Base-by-base conservation (phyloP, 2,329 filamentous ascomycete genomes). In the Trichoderma sp. region DNA sequence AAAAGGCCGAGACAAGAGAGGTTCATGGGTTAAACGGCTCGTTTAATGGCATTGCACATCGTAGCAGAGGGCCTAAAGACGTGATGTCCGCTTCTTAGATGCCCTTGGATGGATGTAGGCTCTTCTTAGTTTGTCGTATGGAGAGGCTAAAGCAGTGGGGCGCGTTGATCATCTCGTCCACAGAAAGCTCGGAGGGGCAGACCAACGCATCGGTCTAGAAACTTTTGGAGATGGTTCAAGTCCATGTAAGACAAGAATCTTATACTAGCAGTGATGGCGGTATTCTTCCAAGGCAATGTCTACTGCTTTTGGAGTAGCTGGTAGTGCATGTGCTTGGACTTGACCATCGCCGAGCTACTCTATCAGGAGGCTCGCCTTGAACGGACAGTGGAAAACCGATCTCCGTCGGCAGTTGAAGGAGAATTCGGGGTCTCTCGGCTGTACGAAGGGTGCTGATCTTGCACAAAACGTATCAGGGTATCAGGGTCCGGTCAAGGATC, bases 81-180 rank as follows among this genome's bases (percentile, higher is more conserved):
- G 37, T 61, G 26, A 61, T 61, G 43, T 30, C 37, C 32, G 7
- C 39, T 43, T 59, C 34, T 11, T 18, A 21, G 14, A 34, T 61
- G 43, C 39, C 43, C 6, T 30, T 21, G 11, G 49, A 54, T 21
- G 60, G 37, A 64, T 24, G 60, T 66, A 32, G 54, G 39, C 54
- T 66, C 64, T 37, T 18, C 54, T 59, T 51, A 37, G 54, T 55
- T 51, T 59, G 64, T 66, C 64, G 30, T 58, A 32, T 51, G 28
- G 52, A n/a, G 52, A 37, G 24, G 46, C 64, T 66, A 66, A 43
- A n/a, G 24, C 64, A 24, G 64, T 59, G 64, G 64, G 64, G 37
- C 54, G 26, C 39, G 64, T 59, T 66, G 64, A 66, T 66, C 64
- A 51, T 66, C 61, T 66, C 37, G 54, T 51, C 54, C 54, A 66